Base-by-base conservation (phyloP, 2,329 filamentous ascomycete species). In the Penicillium oxalicum region DNA sequence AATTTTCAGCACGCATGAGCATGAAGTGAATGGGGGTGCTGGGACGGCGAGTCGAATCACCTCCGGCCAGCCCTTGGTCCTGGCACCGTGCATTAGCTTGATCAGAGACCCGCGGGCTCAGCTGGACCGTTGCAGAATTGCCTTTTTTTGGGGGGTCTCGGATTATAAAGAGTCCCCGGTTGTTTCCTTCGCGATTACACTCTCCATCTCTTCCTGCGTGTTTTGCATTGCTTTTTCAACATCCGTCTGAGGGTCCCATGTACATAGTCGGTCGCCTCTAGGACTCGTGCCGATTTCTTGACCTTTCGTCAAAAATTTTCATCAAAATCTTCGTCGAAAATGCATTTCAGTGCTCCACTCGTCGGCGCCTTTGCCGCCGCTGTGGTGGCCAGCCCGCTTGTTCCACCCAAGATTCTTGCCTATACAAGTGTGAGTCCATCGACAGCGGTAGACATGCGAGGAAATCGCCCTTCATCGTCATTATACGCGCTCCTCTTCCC, bases 401-500 rank as follows among this genome's bases (percentile, higher is more conserved):
- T 45, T 11, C 27, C 42, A 1, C 38, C 42, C 9, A 50, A 52
- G 2, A 40, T 40, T 13, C 59, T 61, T 35, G 50, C 42, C 12
- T 56, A 52, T 18, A 48, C 50, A 53, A 58, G 53, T 25, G 61
- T 63, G 51, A 6, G 57, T 38, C n/a, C 12, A 9, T 1, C 18
- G 45, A 18, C 18, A 18, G 18, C 18, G 18, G 18, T 27, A 26
- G 8, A 43, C 4, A 11, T 4, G 28, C 29, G 29, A 32, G 11
- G 29, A 32, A 18, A 18, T 18, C 18, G 18, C 18, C 18, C 18
- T 18, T 18, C 18, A 18, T 18, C 18, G 2, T 18, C 18, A 18
- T 18, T 18, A 18, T 2, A 18, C 18, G 18, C 18, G 18, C 18
- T 18, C 18, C 18, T 18, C 18, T 18, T 2, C 18, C 18, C 18